Base-by-base conservation (phyloP, 2,329 filamentous ascomycete genomes). In the Stachybotrys elegans region DNA sequence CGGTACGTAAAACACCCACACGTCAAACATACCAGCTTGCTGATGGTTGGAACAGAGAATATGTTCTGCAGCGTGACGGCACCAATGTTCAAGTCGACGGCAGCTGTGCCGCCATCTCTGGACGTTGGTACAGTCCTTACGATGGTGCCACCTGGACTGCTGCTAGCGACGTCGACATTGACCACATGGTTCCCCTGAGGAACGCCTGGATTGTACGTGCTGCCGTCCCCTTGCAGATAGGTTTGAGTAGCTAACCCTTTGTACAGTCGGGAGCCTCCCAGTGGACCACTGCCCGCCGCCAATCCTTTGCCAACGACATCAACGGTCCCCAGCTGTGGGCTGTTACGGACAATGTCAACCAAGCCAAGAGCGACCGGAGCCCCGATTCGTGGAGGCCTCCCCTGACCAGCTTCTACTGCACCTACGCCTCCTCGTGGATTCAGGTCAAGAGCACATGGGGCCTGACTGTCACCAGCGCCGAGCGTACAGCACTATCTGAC, bases 111-210 rank as follows among this genome's bases (percentile, higher is more conserved):
- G 64, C 84, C 0, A 82, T 74, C 0, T 79, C 77, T 4, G 88
- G 88, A 5, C 72, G 69, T 0, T 93, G 88, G 88, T 65, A 61
- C 32, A 83, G 78, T 27, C 84, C 85, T 0, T 93, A 86, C 59
- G 88, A 92, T 56, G 86, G 86, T 14, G 82, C 69, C 1, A 80
- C 72, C 2, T 89, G 84, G 83, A 84, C 79, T 0, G 68, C 71
- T 1, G 78, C 86, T 1, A 76, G 72, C 16, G 84, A 91, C 53
- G 62, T 93, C 1, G 86, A 92, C 53, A 92, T 93, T 47, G 88
- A 93, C 61, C 88, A 93, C 61, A 74, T 93, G 66, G 86, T 94
- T 3, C 87, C 88, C 1, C 62, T 94, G 48, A 83, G 84, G 59
- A 88, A 91, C 57, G 86, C 87, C 5, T 92, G 86, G 87, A 81